These are phyloP conservation scores for Exophiala spinifera DNA, from an alignment of 2,329 filamentous ascomycete genomes.

Conservation along the genomic window DNA sequence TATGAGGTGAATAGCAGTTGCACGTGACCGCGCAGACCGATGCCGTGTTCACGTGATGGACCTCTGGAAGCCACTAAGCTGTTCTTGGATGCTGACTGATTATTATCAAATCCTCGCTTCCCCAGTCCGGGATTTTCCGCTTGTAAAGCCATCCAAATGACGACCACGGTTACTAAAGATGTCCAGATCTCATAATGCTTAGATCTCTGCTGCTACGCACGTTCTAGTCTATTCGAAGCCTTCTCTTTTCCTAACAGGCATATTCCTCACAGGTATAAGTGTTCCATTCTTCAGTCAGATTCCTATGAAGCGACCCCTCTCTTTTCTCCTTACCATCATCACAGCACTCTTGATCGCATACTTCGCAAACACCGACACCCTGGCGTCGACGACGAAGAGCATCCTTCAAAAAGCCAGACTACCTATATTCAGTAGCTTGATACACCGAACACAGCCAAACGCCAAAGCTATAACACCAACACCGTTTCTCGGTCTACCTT, in stretches of 20 bases:
- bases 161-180: not conserved
- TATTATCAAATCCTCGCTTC: constrained; percentile 19
- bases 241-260: too few species aligned
- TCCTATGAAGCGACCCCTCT: constrained; percentile 14
- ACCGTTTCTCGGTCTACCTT: constrained; percentile 11
- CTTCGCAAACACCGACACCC: constrained; percentile 17
- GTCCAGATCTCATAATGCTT: constrained; percentile 1
- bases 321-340: constrained; percentile 22
- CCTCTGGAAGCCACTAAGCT: too few species aligned
- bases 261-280: constrained; percentile 20
- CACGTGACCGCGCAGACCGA: too few species aligned
- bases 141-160: not conserved
- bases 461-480: constrained; percentile 2
- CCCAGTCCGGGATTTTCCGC: constrained; percentile 1
- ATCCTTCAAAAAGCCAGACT: constrained; percentile 17
- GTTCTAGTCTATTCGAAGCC: constrained; percentile 22
- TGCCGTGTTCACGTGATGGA: too few species aligned
- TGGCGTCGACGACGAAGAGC: constrained; percentile 19
- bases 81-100: constrained; percentile 19
- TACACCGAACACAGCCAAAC: constrained; percentile 5
- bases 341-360: constrained; percentile 17
- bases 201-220: not conserved
- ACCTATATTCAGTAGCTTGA: constrained; percentile 10
- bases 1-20: too few species aligned
- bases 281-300: not conserved